Percentiles rank a stretch among this genome's conserved stretches.
phyloP scores from a whole-genome alignment of 805 yeast genomes.

The Hagleromyces aurorensis region DNA sequence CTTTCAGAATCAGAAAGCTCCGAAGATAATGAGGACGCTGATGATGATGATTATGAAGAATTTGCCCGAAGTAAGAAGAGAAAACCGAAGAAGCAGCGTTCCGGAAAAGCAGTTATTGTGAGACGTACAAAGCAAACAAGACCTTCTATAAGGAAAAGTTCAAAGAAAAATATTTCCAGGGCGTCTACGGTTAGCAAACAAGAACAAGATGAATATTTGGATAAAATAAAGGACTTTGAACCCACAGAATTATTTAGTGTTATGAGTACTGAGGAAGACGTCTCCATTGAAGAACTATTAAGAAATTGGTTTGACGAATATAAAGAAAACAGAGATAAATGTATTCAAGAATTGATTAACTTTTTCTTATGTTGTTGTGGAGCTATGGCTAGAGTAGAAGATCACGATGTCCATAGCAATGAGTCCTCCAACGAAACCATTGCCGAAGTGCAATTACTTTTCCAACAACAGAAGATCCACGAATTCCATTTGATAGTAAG shows the following conservation, averaged over 20 bases:
- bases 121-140: constrained; percentile 3
- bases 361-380: constrained; percentile 66
- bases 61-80: constrained; percentile 15
- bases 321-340: constrained; percentile 35
- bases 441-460: constrained; percentile 58
- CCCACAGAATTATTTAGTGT: constrained; percentile 46
- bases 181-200: constrained; percentile 15
- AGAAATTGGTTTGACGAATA: constrained; percentile 53
- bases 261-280: constrained; percentile 39
- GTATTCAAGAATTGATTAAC: constrained; percentile 59
- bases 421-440: constrained; percentile 70
- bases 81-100: constrained; percentile 4
- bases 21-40: constrained; percentile 13
- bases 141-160: constrained; percentile 3
- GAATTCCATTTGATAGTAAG: constrained; percentile 62
- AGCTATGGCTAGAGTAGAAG: constrained; percentile 53
- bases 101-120: constrained; percentile 4
- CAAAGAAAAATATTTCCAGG: constrained; percentile 6
- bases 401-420: constrained; percentile 65
- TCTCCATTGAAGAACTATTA: constrained; percentile 45
- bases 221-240: constrained; percentile 36
- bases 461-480: constrained; percentile 51
- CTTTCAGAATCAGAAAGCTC: constrained; percentile 9
- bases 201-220: constrained; percentile 29
- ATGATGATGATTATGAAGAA: constrained; percentile 24